phyloP scores from a whole-genome alignment of 2,329 filamentous ascomycete species.

The Eutypella sp. region DNA sequence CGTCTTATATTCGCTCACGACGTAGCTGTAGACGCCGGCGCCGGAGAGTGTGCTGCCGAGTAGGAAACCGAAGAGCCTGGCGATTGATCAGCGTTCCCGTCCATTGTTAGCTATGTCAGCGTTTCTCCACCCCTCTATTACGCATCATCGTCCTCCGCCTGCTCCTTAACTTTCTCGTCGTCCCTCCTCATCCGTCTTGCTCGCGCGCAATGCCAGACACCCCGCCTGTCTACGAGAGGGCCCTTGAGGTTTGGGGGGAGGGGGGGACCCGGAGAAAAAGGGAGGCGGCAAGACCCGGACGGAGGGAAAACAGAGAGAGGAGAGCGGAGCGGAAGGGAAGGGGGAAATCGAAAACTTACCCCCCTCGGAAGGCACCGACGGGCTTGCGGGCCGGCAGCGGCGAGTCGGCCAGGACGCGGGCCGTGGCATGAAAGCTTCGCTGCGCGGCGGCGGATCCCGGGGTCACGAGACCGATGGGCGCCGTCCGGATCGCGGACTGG shows the following conservation, averaged over 20 bases:
- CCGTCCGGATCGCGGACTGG: conserved; percentile 18
- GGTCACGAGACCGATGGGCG: neutral
- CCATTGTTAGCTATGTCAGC: neutral
- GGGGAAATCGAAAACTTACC: conserved; percentile 38
- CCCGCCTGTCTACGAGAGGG: too few relatives aligned
- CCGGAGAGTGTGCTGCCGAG: conserved; percentile 77
- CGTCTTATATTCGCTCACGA: conserved; percentile 87
- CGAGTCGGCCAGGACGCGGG: conserved; percentile 36
- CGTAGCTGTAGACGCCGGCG: conserved; percentile 82
- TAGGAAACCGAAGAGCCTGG: conserved; percentile 85
- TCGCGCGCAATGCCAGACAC: too few relatives aligned
- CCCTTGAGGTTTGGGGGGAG: too few relatives aligned
- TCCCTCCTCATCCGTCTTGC: neutral
- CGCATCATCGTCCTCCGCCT: too few relatives aligned
- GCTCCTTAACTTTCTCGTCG: too few relatives aligned
- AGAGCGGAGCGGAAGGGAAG: neutral
- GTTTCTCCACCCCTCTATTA: too few relatives aligned
- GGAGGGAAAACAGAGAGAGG: neutral
- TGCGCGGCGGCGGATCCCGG: conserved; percentile 30
- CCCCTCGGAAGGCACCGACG: conserved; percentile 57
- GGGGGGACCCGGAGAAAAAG: too few relatives aligned
- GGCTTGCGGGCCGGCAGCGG: conserved; percentile 53
- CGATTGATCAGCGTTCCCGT: neutral
- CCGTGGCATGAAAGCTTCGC: conserved; percentile 48
- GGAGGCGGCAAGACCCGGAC: too few relatives aligned